Conservation (phyloP, 2,329 filamentous ascomycete species). For the Rutstroemia sp. region DNA sequence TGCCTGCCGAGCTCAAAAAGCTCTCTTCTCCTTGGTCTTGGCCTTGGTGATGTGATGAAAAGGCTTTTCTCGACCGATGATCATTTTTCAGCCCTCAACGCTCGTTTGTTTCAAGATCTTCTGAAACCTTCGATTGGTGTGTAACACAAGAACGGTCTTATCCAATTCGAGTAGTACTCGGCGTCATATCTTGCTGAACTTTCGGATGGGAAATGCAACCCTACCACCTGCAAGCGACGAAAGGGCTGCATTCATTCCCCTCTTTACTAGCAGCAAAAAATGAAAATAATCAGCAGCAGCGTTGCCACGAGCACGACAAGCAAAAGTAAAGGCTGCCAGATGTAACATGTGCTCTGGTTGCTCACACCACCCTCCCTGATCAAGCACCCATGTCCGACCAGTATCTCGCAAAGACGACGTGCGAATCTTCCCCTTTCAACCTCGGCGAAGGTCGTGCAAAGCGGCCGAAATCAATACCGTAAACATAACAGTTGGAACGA, state of each 20-base stretch:
- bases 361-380: neutral
- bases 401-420: neutral
- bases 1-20: neutral
- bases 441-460: neutral
- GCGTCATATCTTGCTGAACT: neutral
- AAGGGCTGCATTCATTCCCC: neutral
- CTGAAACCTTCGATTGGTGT: slow-evolving; percentile 5
- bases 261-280: neutral
- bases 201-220: neutral
- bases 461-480: neutral
- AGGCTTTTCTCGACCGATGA: neutral
- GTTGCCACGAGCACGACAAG: slow-evolving; percentile 8
- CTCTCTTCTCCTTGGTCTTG: neutral
- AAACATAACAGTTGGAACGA: slow-evolving; percentile 1
- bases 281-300: neutral
- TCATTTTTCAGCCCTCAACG: neutral
- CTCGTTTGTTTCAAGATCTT: slow-evolving; percentile 9
- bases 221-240: neutral
- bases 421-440: too few relatives aligned
- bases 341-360: slow-evolving; percentile 1
- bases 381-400: neutral
- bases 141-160: neutral
- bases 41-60: neutral
- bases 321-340: neutral
- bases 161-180: neutral